Evolutionary conservation across 495 filamentous ascomycete genomes (phyloP), one percentile per base, ranked within the genome.

Genomic region (Penicilliopsis zonata): DNA sequence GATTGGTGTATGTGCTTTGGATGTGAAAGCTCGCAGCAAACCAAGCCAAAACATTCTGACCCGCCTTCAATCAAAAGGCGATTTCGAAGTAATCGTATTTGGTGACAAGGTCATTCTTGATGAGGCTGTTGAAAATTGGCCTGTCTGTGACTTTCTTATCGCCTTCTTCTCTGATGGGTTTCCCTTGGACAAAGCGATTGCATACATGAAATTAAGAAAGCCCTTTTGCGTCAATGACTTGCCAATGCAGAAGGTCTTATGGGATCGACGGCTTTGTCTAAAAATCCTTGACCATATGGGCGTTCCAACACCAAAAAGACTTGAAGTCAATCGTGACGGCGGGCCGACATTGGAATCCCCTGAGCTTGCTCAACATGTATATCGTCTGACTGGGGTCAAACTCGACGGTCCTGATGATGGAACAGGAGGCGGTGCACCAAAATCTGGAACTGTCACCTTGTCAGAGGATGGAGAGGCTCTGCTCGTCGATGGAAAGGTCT

Each of bases 91-190:
- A 15, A 76, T 88, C 20, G 85, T 99, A 3, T 99, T 99, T 59
- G 90, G 90, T 21, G 90, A 99, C 55, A 99, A 99, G 50, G 84
- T 94, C 30, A 96, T 99, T 40, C 63, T 96, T 28, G 90, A 99
- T 41, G 90, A 98, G 67, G 75, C 74, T 59, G 61, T 72, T 49
- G 69, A 69, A 37, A 73, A 76, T 45, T 73, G 66, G 67, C 67
- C 65, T 3, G 54, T 72, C 18, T 74, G 86, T 52, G 90, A 99
- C 55, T 99, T 90, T 44, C 62, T 99, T 13, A 90, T 99, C 29
- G 88, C 86, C 13, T 99, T 99, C 57, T 99, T 94, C 58, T 94
- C 86, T 0, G 87, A 93, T 53, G 90, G 90, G 0, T 99, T 99
- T 41, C 90, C 90, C 0, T 60, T 99, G 19, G 87, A 99, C 28